These are phyloP conservation scores for Aspergillus neoniger DNA, from an alignment of 2,329 filamentous ascomycete species.

Conservation along the genomic window DNA sequence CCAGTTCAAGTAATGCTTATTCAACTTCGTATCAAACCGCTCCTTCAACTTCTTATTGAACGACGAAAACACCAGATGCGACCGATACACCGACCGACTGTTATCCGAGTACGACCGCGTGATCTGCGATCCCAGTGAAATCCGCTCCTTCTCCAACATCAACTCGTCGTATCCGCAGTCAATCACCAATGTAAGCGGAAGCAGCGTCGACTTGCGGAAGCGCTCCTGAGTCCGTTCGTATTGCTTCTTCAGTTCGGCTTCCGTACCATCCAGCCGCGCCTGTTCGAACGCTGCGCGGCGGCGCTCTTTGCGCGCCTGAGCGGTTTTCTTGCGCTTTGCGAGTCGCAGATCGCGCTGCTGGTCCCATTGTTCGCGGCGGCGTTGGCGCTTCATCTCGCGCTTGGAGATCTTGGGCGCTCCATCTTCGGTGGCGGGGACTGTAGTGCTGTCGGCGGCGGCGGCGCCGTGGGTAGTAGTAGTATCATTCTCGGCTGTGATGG, in stretches of 20 bases:
- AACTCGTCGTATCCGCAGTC: conserved; percentile 91
- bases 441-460: conserved; percentile 2
- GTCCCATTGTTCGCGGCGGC: conserved; percentile 73
- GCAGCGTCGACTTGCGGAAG: conserved; percentile 50
- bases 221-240: conserved; percentile 28
- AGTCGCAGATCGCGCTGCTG: conserved; percentile 64
- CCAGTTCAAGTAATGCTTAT: conserved; percentile 74
- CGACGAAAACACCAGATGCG: conserved; percentile 74
- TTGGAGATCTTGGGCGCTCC: conserved; percentile 65
- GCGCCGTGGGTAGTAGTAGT: conserved; percentile 1
- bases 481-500: neutral
- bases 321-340: conserved; percentile 59
- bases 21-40: conserved; percentile 76
- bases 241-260: conserved; percentile 30
- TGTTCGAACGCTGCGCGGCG: conserved; percentile 45
- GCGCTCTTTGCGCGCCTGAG: conserved; percentile 55
- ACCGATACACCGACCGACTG: conserved; percentile 64
- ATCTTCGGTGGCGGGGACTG: neutral
- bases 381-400: conserved; percentile 79
- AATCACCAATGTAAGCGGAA: conserved; percentile 79
- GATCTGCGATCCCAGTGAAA: conserved; percentile 80
- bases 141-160: conserved; percentile 83
- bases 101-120: conserved; percentile 91
- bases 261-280: conserved; percentile 29
- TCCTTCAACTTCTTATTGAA: conserved; percentile 74